These are phyloP conservation scores for Cutaneotrichosporon daszewskae DNA, from an alignment of 1,284 basidiomycete species.

Conservation along the genomic window DNA sequence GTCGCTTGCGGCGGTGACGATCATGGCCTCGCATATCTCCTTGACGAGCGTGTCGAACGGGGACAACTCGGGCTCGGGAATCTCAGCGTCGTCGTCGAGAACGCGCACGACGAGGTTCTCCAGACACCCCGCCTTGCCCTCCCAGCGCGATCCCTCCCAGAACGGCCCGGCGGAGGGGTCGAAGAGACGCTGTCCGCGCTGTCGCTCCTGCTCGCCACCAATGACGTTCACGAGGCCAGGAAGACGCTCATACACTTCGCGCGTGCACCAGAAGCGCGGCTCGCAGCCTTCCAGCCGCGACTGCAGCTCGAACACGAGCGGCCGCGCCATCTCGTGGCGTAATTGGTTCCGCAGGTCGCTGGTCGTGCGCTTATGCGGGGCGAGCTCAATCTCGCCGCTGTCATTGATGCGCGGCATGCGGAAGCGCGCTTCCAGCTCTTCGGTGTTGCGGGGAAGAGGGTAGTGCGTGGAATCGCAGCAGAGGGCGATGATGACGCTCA, in stretches of 20 bases:
- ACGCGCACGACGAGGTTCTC: slow-evolving; percentile 22
- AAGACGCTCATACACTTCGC: slow-evolving; percentile 32
- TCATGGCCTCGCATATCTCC: slow-evolving; percentile 11
- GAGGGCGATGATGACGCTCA: slow-evolving; percentile 74
- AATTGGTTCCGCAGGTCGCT: slow-evolving; percentile 41
- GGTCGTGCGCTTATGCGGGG: slow-evolving; percentile 26
- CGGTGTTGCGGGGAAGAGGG: slow-evolving; percentile 55
- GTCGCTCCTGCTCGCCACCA: slow-evolving; percentile 31
- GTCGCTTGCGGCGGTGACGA: neutral
- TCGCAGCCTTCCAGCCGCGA: slow-evolving; percentile 16
- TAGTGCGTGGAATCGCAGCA: slow-evolving; percentile 76
- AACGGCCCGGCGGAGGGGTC: slow-evolving; percentile 14
- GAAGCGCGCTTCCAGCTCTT: slow-evolving; percentile 58
- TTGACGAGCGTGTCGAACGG: slow-evolving; percentile 12
- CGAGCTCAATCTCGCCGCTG: slow-evolving; percentile 8
- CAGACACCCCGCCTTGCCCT: slow-evolving; percentile 25
- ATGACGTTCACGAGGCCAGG: slow-evolving; percentile 38
- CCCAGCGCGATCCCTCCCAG: slow-evolving; percentile 35
- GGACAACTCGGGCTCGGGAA: neutral
- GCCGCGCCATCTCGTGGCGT: slow-evolving; percentile 32
- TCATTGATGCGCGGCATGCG: slow-evolving; percentile 15
- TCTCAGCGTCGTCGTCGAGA: slow-evolving; percentile 15
- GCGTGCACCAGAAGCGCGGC: slow-evolving; percentile 37
- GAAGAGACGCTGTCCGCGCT: slow-evolving; percentile 30
- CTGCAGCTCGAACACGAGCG: slow-evolving; percentile 35